phyloP scores from a whole-genome alignment of 805 yeast species.

The Suhomyces sp. region DNA sequence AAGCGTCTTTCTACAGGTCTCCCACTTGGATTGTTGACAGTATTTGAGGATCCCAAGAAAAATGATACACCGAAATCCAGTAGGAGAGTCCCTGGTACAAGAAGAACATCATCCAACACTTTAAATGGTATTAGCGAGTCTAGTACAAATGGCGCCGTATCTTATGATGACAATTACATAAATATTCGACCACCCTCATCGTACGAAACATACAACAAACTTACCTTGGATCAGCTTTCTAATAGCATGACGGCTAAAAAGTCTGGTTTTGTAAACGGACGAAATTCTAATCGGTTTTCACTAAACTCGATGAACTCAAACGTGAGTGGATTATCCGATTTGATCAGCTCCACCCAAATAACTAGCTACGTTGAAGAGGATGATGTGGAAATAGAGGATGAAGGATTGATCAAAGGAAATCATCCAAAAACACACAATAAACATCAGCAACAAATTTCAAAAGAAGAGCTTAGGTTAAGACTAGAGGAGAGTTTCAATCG shows the following conservation, averaged over 20 bases:
- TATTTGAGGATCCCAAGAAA: conserved; percentile 30
- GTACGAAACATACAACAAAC: conserved; percentile 33
- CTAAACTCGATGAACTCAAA: conserved; percentile 49
- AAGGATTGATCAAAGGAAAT: conserved; percentile 40
- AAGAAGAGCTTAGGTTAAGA: conserved; percentile 31
- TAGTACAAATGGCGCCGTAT: conserved; percentile 2
- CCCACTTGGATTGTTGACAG: conserved; percentile 38
- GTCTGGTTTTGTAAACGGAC: conserved; percentile 7
- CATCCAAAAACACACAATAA: not conserved
- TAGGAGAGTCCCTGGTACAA: not conserved
- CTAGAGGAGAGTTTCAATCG: conserved; percentile 40
- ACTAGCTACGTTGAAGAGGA: conserved; percentile 33
- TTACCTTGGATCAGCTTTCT: conserved; percentile 36
- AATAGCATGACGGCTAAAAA: conserved; percentile 12
- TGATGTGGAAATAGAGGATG: conserved; percentile 8
- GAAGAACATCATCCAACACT: not conserved
- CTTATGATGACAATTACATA: conserved; percentile 27
- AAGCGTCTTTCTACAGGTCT: conserved; percentile 37
- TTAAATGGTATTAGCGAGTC: not conserved
- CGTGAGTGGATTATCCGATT: conserved; percentile 46
- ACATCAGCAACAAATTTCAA: conserved; percentile 18
- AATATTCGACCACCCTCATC: conserved; percentile 20
- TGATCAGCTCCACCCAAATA: conserved; percentile 43
- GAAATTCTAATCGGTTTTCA: conserved; percentile 44
- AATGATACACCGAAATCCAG: not conserved